These are phyloP conservation scores for Apiospora koreana DNA, from an alignment of 2,329 filamentous ascomycete genomes.

Conservation along the genomic window DNA sequence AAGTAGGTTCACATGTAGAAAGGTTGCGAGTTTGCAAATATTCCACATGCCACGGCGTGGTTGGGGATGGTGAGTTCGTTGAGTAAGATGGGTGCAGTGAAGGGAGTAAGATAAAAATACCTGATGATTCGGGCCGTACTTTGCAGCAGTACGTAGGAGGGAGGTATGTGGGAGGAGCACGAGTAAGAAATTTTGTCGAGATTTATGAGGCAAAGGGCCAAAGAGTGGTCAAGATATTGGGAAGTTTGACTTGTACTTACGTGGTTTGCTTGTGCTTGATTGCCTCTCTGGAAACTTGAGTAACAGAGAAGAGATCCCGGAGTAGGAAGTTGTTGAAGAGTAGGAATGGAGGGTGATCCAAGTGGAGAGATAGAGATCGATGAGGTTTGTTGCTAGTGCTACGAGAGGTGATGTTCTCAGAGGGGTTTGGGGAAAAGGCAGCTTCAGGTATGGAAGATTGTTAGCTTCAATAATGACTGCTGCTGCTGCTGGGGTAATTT, in stretches of 20 bases:
- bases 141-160: neutral
- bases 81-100: neutral
- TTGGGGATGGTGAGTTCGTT: neutral
- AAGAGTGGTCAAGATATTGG: neutral
- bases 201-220: neutral
- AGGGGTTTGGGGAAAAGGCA: too few relatives aligned
- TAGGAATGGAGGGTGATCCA: too few relatives aligned
- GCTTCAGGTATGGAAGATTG: too few relatives aligned
- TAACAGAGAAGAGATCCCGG: too few relatives aligned
- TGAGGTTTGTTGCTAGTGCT: too few relatives aligned
- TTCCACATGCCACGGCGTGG: neutral
- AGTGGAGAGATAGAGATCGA: too few relatives aligned
- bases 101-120: too few relatives aligned
- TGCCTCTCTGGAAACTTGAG: too few relatives aligned
- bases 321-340: too few relatives aligned
- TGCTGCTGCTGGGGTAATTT: too few relatives aligned
- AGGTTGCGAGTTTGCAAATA: neutral
- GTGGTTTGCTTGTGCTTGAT: neutral
- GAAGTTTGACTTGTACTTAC: neutral
- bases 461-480: too few relatives aligned
- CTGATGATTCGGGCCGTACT: neutral
- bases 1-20: neutral
- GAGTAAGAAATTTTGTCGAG: neutral
- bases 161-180: neutral
- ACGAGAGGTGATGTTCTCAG: too few relatives aligned